phyloP scores from a whole-genome alignment of 2,329 filamentous ascomycete genomes.

The Emericellopsis cladophorae region DNA sequence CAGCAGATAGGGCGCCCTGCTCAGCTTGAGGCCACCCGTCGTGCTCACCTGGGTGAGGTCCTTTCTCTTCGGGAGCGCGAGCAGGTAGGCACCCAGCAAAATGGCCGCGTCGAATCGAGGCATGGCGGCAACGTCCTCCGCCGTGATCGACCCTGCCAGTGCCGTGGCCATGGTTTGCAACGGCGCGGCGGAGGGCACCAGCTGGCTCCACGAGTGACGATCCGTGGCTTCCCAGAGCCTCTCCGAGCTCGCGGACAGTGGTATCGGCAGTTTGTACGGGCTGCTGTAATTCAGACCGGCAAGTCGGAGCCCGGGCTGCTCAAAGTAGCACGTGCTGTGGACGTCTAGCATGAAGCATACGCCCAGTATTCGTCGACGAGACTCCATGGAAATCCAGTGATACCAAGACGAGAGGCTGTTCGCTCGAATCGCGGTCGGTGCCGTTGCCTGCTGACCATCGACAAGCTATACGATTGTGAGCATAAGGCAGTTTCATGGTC shows the following conservation, averaged over 20 bases:
- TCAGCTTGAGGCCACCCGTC: background rate
- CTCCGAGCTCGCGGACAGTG: conserved; percentile 30
- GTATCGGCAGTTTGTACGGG: conserved; percentile 24
- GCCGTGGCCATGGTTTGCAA: conserved; percentile 9
- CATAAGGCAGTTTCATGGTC: too few relatives aligned
- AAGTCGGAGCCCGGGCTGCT: conserved; percentile 25
- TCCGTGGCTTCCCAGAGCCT: conserved; percentile 35
- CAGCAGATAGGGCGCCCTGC: background rate
- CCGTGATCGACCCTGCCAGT: conserved; percentile 19
- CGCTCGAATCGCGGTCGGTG: conserved; percentile 6
- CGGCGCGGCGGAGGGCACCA: conserved; percentile 6
- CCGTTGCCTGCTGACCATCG: conserved; percentile 10
- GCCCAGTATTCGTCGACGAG: conserved; percentile 38
- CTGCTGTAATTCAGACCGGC: conserved; percentile 22
- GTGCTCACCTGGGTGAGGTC: conserved; percentile 11
- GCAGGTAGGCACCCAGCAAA: conserved; percentile 24
- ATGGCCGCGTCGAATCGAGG: conserved; percentile 24
- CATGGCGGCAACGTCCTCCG: conserved; percentile 19
- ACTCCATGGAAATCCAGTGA: conserved; percentile 38
- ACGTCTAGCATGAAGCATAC: conserved; percentile 44
- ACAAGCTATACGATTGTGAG: background rate
- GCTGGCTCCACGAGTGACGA: conserved; percentile 30
- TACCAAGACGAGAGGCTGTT: background rate
- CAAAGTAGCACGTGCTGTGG: conserved; percentile 40
- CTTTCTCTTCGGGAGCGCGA: conserved; percentile 22